Base-by-base conservation (phyloP, 2,329 filamentous ascomycete species). In the Arthrobotrys musiformis region DNA sequence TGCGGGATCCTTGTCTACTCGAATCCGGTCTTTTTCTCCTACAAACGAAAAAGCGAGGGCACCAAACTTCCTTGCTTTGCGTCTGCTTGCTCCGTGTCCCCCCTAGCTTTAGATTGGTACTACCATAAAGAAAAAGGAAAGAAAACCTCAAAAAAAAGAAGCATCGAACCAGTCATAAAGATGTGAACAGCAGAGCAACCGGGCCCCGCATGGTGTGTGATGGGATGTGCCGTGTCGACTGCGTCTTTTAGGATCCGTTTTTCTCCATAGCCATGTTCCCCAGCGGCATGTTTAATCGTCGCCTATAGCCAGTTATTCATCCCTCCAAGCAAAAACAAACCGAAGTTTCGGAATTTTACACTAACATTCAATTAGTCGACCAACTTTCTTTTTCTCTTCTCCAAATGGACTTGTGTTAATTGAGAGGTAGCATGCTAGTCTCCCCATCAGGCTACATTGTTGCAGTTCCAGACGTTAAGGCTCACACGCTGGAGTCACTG, bases 401-500 rank as follows among this genome's bases (percentile, higher is more conserved):
- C 19, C 6, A 30, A 30, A 52, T 52, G 7, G 15, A 8, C n/a
- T 17, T 17, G 8, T 2, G 37, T 15, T 33, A 30, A 1, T 28
- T 19, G n/a, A n/a, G n/a, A n/a, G n/a, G n/a, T n/a, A n/a, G 19
- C 11, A 7, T 8, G 54, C 30, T 56, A 72, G 68, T 72, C 68
- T 72, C 44, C 13, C 28, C 60, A 64, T 35, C 68, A 72, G 68
- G 68, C 68, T 67, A 28, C 42, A 35, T 62, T 48, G 7, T 44
- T 61, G 56, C 35, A 60, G 19, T 48, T 68, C 22, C 26, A 56
- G 2, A 19, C 24, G 11, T 61, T 66, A 66, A 73, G 69, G 69
- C 69, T 73, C 69, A 73, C 69, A 66, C 69, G 50, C 35, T 48
- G 50, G 40, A 66, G 60, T 73, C 69, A 73, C 30, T 28, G n/a